These are phyloP conservation scores for Fabrea salina DNA, from an alignment of 169 alveolate genomes.

Conservation along the genomic window DNA sequence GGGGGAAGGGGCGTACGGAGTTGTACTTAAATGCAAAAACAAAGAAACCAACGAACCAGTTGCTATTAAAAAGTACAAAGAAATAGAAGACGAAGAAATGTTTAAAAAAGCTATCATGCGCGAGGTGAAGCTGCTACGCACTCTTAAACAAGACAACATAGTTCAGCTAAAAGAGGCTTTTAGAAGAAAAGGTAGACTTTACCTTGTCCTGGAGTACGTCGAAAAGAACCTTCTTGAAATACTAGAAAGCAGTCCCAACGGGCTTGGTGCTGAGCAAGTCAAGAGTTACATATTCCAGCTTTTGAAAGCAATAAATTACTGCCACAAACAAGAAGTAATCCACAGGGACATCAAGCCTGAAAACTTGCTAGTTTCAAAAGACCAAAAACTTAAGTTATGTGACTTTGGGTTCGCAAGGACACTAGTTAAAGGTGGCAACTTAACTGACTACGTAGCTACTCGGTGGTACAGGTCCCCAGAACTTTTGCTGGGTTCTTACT, in stretches of 20 bases:
- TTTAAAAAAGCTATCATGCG: slow-evolving; percentile 81
- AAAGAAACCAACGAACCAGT: slow-evolving; percentile 74
- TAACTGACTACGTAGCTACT: slow-evolving; percentile 86
- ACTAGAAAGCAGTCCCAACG: slow-evolving; percentile 72
- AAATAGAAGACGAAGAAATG: slow-evolving; percentile 80
- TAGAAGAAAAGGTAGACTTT: slow-evolving; percentile 73
- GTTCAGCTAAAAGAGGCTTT: slow-evolving; percentile 84
- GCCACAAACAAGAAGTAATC: slow-evolving; percentile 73
- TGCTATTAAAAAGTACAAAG: slow-evolving; percentile 78
- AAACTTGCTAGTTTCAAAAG: slow-evolving; percentile 59
- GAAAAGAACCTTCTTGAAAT: slow-evolving; percentile 76
- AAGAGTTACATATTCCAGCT: slow-evolving; percentile 63
- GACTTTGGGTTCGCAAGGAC: slow-evolving; percentile 91
- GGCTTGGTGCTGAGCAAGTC: slow-evolving; percentile 75
- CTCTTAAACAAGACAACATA: slow-evolving; percentile 76
- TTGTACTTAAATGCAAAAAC: slow-evolving; percentile 76
- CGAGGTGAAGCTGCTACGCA: slow-evolving; percentile 80
- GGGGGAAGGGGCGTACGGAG: slow-evolving; percentile 89
- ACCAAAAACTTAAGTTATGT: slow-evolving; percentile 68
- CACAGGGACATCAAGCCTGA: slow-evolving; percentile 88
- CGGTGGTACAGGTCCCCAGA: slow-evolving; percentile 86
- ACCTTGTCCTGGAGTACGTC: slow-evolving; percentile 80
- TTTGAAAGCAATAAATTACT: slow-evolving; percentile 70
- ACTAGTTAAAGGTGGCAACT: slow-evolving; percentile 39
- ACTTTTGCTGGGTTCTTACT: slow-evolving; percentile 61